Conservation (phyloP, 192 early-diverging fungal species). For the Endogone sp. region DNA sequence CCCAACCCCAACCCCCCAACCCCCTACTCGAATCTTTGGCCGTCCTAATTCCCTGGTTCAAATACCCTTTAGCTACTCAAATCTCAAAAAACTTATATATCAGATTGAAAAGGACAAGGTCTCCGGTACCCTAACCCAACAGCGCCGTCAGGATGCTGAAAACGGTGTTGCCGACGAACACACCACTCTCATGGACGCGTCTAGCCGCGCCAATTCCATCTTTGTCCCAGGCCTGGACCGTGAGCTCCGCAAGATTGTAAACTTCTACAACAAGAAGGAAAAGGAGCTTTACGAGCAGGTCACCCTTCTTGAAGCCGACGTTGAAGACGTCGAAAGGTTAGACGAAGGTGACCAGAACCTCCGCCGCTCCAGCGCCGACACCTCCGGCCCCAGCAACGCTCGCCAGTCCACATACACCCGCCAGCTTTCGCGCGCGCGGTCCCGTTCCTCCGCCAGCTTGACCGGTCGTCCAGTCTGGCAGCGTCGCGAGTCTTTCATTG, state of each 20-base stretch:
- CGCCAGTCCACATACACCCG: not conserved
- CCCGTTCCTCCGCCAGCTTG: not conserved
- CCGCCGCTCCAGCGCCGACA: not conserved
- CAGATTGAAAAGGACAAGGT: constrained; percentile 65
- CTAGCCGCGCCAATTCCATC: constrained; percentile 36
- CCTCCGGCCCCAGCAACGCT: not conserved
- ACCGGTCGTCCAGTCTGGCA: not conserved
- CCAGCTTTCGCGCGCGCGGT: not conserved
- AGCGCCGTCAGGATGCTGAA: constrained; percentile 31
- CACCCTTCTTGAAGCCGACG: constrained; percentile 40
- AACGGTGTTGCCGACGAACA: constrained; percentile 19
- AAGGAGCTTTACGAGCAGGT: constrained; percentile 68
- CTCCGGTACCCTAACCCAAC: constrained; percentile 14
- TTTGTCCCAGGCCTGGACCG: constrained; percentile 78
- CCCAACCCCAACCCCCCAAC: too few relatives aligned
- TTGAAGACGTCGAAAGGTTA: not conserved
- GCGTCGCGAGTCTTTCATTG: constrained; percentile 24
- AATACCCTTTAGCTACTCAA: constrained; percentile 72
- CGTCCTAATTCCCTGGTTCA: too few relatives aligned
- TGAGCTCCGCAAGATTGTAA: constrained; percentile 78
- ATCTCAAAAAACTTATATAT: constrained; percentile 77
- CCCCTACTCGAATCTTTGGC: too few relatives aligned
- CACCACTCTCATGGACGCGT: constrained; percentile 28
- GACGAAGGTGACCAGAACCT: not conserved
- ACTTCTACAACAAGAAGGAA: constrained; percentile 84